Percentiles rank a stretch among this genome's conserved stretches.
Evolutionary conservation across 129 eudicot genomes (phyloP).

Genomic region (Smallanthus sonchifolius): DNA sequence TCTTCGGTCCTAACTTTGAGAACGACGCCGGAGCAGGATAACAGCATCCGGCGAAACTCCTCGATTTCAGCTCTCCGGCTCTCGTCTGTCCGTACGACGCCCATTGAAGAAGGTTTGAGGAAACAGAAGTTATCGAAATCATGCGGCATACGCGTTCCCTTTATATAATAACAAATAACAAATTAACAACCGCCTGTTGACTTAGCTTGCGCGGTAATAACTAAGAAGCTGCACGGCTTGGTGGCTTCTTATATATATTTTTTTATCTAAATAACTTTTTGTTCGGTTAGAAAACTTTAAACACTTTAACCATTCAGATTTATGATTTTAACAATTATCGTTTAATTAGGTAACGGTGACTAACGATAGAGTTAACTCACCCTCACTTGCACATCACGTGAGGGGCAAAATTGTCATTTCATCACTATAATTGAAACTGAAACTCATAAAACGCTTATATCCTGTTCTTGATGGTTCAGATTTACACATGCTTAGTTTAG

Average conservation of each 20-base stretch:
- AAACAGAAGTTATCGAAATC: not conserved
- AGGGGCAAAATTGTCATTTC: too few relatives aligned
- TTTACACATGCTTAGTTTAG: conserved; percentile 48
- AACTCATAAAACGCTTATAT: too few relatives aligned
- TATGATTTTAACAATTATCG: too few relatives aligned
- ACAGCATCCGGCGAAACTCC: conserved; percentile 63
- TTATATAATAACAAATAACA: conserved; percentile 5
- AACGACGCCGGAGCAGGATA: conserved; percentile 51
- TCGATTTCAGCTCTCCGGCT: conserved; percentile 53
- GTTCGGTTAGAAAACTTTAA: too few relatives aligned
- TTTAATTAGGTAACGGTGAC: too few relatives aligned
- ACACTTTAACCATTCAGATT: too few relatives aligned
- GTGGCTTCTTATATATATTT: not conserved
- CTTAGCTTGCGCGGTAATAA: not conserved
- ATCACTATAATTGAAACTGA: too few relatives aligned
- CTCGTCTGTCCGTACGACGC: conserved; percentile 50
- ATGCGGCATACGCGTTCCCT: conserved; percentile 2
- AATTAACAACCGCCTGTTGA: too few relatives aligned
- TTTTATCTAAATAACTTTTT: too few relatives aligned
- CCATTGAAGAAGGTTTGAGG: conserved; percentile 35
- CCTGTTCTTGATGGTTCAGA: conserved; percentile 67
- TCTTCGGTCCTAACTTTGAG: conserved; percentile 33
- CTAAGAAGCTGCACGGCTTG: conserved; percentile 1
- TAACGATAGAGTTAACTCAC: too few relatives aligned
- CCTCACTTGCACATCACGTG: too few relatives aligned